A percentile compares a stretch with the other conserved stretches of the same genome.
Evolutionary conservation across 805 yeast species (phyloP).

Genomic region (Cyberlindnera americana): DNA sequence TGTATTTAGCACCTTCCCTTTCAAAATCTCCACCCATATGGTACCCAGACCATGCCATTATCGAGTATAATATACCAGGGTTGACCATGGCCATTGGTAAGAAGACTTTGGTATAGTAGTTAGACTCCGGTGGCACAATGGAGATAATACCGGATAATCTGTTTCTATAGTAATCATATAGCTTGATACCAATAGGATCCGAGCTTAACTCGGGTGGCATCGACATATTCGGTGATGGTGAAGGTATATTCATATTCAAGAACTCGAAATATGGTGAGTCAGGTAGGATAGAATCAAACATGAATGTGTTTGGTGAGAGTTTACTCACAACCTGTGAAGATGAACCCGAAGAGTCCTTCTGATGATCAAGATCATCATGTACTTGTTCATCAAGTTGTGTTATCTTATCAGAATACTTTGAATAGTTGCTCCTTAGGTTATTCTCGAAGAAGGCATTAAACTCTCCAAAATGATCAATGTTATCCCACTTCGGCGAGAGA

Average conservation of each 20-base stretch:
- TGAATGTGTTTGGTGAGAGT: slow-evolving; percentile 3
- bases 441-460: slow-evolving; percentile 27
- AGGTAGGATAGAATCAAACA: slow-evolving; percentile 8
- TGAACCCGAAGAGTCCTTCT: not conserved
- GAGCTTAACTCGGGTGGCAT: slow-evolving; percentile 27
- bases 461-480: slow-evolving; percentile 11
- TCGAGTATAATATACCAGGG: slow-evolving; percentile 44
- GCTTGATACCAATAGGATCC: slow-evolving; percentile 40
- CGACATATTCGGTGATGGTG: slow-evolving; percentile 12
- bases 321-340: not conserved
- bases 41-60: slow-evolving; percentile 56
- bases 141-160: slow-evolving; percentile 45
- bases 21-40: slow-evolving; percentile 35
- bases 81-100: slow-evolving; percentile 50
- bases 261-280: slow-evolving; percentile 15
- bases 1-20: slow-evolving; percentile 45
- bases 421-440: slow-evolving; percentile 21
- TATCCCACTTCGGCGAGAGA: slow-evolving; percentile 17
- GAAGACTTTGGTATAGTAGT: slow-evolving; percentile 49
- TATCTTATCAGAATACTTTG: slow-evolving; percentile 17
- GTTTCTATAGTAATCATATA: slow-evolving; percentile 49
- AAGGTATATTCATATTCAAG: slow-evolving; percentile 15
- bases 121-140: slow-evolving; percentile 44
- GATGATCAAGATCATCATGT: slow-evolving; percentile 2
- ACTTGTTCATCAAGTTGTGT: slow-evolving; percentile 10